Base-by-base conservation (phyloP, 805 yeast genomes). In the Sugiyamaella floridensis region DNA sequence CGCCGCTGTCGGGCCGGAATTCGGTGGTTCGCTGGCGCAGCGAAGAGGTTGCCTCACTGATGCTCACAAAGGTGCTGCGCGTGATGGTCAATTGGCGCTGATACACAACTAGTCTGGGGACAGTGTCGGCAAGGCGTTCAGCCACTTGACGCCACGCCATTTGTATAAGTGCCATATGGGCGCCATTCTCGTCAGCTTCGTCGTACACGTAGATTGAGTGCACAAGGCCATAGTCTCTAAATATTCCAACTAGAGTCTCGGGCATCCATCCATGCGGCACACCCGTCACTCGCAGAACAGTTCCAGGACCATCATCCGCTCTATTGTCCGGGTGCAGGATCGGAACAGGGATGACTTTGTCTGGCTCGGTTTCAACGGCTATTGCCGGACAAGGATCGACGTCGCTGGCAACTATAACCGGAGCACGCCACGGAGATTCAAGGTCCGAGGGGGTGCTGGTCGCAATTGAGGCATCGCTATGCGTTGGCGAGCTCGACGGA, bases 201-300 rank as follows among this genome's bases (percentile, higher is more conserved):
- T 55, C 53, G 46, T 51, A 56, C 29, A 52, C 49, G 45, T 28
- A 56, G 12, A 55, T 49, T 11, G 51, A 48, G 16, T 49, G 43
- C 7, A 54, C 52, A 8, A 12, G 18, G 4, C 53, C 58, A 26
- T 49, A 55, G 14, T 16, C n/a, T 6, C 51, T n/a, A 43, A 56
- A 56, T 12, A 52, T 34, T 7, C 47, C 47, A 42, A 14, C 52
- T 37, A 56, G 40, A 22, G 28, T 44, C 29, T 51, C 49, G 7
- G 59, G 56, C 8, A 16, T 43, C 59, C 59, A 56, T 4, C 9
- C 6, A 18, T 28, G 41, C 9, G 59, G 59, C 28, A 56, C 55
- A 2, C 56, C 56, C 9, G 44, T 48, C 7, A 56, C 47, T 29
- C 54, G 45, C 19, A 56, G 19, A 15, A 54, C 53, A 2, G 18